A percentile compares a stretch with the other conserved stretches of the same genome.
phyloP scores from a whole-genome alignment of 129 eudicot species.

The Saposhnikovia divaricata region DNA sequence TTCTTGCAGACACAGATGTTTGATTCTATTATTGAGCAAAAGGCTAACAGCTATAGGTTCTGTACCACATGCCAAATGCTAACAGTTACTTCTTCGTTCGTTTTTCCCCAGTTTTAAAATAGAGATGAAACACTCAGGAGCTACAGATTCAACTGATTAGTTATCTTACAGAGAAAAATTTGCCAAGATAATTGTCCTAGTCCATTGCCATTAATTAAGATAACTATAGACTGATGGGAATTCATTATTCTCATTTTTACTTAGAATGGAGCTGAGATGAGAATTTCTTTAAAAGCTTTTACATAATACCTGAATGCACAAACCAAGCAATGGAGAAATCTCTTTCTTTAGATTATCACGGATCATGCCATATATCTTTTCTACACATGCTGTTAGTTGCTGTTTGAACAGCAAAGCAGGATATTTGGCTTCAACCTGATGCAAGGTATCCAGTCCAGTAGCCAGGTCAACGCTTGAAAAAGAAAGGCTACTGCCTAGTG shows the following conservation, averaged over 20 bases:
- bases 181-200: not conserved
- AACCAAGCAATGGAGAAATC: conserved; percentile 86
- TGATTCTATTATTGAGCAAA: not conserved
- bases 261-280: not conserved
- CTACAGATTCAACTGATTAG: not conserved
- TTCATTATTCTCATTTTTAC: not conserved
- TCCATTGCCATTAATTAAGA: not conserved
- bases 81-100: not conserved
- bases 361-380: conserved; percentile 79
- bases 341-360: conserved; percentile 78
- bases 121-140: not conserved
- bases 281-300: not conserved
- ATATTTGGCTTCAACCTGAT: conserved; percentile 72
- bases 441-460: conserved; percentile 39
- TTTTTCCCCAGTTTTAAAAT: not conserved
- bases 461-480: conserved; percentile 34
- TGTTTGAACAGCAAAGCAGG: conserved; percentile 94
- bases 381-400: conserved; percentile 87
- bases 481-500: conserved; percentile 51
- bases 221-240: not conserved
- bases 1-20: not conserved
- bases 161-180: not conserved
- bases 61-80: not conserved
- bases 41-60: not conserved
- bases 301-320: conserved; percentile 81